Base-by-base conservation (phyloP, 1,139 yeast species). In the Saccharomyces hybrid region DNA sequence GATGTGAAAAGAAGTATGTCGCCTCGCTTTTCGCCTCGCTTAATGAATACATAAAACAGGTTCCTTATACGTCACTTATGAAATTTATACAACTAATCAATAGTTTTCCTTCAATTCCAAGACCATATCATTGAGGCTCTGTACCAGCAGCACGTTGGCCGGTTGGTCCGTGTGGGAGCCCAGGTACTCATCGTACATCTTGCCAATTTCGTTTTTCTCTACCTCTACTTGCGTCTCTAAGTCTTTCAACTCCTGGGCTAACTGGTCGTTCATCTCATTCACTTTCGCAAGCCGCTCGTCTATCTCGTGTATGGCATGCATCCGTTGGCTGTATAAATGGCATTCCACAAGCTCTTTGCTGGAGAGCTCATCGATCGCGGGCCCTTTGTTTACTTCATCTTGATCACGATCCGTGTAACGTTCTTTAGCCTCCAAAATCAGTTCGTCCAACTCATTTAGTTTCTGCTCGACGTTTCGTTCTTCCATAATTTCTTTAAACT, bases 401-500 rank as follows among this genome's bases (percentile, higher is more conserved):
- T 51, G 49, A 16, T 46, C 53, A 25, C 50, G 42, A 6, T 41
- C 27, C 51, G 13, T 59, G 53, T 51, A 68, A 63, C 79, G 63
- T 28, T 59, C 60, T 52, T 70, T 68, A 6, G 95, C 93, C 14
- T 74, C 75, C 25, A 16, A 23, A 29, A 88, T 78, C 27, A 88
- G 70, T 47, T 78, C 82, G 65, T 89, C 97, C 53, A 89, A 71
- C 55, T 81, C 83, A 59, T 83, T 74, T 54, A 89, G 71, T 61
- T 83, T 86, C 41, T 55, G 58, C 56, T 81, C 75, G 1, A 87
- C 74, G 28, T 81, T 76, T 42, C 90, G 73, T 59, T 88, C 96
- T 11, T 73, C 68, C 63, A 82, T 83, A 3, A 88, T 85, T 47
- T 81, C 77, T 6, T 80, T 80, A 60, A 88, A 86, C 67, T 88